These are phyloP conservation scores for Cryphonectria carpinicola DNA, from an alignment of 2,329 filamentous ascomycete species.

Conservation along the genomic window DNA sequence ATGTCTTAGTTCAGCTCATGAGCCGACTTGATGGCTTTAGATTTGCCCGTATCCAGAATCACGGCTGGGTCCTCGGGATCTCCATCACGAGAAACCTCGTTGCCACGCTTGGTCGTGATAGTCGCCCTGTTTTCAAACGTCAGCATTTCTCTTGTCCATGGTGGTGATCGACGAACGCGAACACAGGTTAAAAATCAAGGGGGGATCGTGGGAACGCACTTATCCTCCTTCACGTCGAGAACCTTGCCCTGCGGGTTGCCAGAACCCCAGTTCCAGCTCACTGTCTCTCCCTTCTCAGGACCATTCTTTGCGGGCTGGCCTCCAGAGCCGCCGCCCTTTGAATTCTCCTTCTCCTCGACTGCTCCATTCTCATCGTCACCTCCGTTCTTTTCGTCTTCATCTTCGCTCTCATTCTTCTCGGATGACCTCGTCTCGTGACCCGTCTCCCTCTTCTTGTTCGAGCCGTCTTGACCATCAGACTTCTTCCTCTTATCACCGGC, in stretches of 20 bases:
- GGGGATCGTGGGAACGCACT: conserved; percentile 33
- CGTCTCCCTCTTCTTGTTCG: conserved; percentile 33
- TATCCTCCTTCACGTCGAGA: conserved; percentile 47
- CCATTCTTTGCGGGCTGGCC: conserved; percentile 28
- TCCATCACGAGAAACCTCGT: conserved; percentile 46
- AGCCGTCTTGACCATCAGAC: conserved; percentile 28
- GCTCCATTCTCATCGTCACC: conserved; percentile 27
- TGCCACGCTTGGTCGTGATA: conserved; percentile 47
- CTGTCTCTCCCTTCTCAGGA: conserved; percentile 42
- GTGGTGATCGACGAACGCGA: not conserved
- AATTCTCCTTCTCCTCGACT: conserved; percentile 20
- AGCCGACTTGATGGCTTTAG: conserved; percentile 45
- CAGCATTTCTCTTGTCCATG: not conserved
- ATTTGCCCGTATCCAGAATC: conserved; percentile 47
- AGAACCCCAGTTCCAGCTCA: conserved; percentile 52
- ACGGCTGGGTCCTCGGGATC: conserved; percentile 47
- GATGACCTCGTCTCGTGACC: conserved; percentile 29
- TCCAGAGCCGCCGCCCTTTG: conserved; percentile 8
- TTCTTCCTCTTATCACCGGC: conserved; percentile 28
- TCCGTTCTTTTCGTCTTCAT: conserved; percentile 30
- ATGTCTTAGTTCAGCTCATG: conserved; percentile 43
- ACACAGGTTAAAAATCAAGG: not conserved
- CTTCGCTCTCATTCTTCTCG: conserved; percentile 19
- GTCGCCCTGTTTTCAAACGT: conserved; percentile 35
- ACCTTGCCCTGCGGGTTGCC: conserved; percentile 50